These are phyloP conservation scores for Bifiguratus adelaidae DNA, from an alignment of 192 early-diverging fungal genomes.

Conservation along the genomic window DNA sequence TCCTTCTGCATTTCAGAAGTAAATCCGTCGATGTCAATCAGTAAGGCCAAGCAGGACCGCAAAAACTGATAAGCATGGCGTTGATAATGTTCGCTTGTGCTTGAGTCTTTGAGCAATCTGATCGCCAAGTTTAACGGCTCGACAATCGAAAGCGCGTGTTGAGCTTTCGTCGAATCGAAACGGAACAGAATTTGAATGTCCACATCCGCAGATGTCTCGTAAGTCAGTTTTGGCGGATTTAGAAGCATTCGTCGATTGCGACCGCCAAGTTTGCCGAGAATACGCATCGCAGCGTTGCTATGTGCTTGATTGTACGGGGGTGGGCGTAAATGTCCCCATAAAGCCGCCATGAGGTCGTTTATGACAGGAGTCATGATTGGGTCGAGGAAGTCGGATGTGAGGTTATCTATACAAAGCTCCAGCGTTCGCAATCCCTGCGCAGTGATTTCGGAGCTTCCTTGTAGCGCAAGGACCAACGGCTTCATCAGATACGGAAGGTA, in stretches of 20 bases:
- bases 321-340: constrained; percentile 89
- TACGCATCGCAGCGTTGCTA: constrained; percentile 77
- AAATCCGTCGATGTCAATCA: constrained; percentile 54
- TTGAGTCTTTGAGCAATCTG: constrained; percentile 39
- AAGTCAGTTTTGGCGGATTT: constrained; percentile 46
- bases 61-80: constrained; percentile 56
- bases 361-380: constrained; percentile 92
- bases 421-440: constrained; percentile 90
- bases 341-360: constrained; percentile 85
- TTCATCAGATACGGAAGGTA: constrained; percentile 92
- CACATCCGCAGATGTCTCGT: constrained; percentile 26
- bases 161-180: constrained; percentile 38
- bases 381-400: constrained; percentile 94
- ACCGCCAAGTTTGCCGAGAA: constrained; percentile 97
- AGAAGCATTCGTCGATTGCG: constrained; percentile 83
- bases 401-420: constrained; percentile 96
- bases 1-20: constrained; percentile 25
- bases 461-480: constrained; percentile 88
- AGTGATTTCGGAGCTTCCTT: constrained; percentile 88
- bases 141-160: constrained; percentile 48
- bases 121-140: constrained; percentile 37
- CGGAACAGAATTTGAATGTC: constrained; percentile 48
- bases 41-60: constrained; percentile 49
- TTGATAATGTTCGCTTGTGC: constrained; percentile 36
- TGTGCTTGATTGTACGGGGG: constrained; percentile 76